Conservation (phyloP, 257 asterid species). For the Solanum ossicruentum region DNA sequence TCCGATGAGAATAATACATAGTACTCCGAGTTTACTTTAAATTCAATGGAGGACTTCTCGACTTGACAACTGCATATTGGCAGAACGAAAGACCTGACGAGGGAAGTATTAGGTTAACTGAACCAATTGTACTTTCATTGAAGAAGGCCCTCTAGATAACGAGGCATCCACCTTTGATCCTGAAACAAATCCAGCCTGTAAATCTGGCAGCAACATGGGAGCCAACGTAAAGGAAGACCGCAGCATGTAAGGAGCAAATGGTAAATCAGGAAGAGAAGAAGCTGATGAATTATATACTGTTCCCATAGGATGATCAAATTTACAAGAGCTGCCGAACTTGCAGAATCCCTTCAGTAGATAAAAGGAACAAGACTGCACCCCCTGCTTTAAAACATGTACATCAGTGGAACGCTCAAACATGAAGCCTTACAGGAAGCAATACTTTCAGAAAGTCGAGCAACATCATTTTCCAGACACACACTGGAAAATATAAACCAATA, state of each 20-base stretch:
- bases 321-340: conserved; percentile 73
- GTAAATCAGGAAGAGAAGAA: conserved; percentile 46
- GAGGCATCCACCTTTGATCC: conserved; percentile 13
- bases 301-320: conserved; percentile 73
- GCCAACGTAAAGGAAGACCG: conserved; percentile 9
- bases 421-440: neutral
- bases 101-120: conserved; percentile 14
- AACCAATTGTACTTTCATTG: conserved; percentile 18
- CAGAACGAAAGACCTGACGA: conserved; percentile 5
- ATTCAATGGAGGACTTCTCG: neutral
- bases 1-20: neutral
- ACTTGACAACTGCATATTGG: conserved; percentile 5
- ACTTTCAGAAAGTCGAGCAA: neutral
- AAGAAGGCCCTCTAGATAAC: conserved; percentile 8
- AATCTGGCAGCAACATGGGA: conserved; percentile 30
- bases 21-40: neutral
- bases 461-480: neutral
- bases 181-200: conserved; percentile 35
- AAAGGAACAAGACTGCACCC: conserved; percentile 73
- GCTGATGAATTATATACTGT: conserved; percentile 26
- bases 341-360: conserved; percentile 70
- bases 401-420: neutral
- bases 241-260: conserved; percentile 27
- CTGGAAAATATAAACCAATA: neutral
- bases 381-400: conserved; percentile 28